Base-by-base conservation (phyloP, 2,329 filamentous ascomycete species). In the Cladosporium sp. region DNA sequence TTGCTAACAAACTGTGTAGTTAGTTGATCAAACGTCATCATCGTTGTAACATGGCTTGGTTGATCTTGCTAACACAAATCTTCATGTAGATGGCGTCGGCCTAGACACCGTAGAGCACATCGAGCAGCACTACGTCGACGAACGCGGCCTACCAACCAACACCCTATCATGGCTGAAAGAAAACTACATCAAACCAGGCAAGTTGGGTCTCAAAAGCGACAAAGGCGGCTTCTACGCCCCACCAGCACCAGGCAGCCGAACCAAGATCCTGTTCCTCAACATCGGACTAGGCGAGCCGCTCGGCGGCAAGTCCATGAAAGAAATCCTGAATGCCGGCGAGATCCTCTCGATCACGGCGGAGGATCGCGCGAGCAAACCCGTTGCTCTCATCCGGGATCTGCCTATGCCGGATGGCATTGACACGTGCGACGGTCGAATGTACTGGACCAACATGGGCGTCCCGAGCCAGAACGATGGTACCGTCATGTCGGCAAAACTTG, bases 61-160 rank as follows among this genome's bases (percentile, higher is more conserved):
- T 3, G 6, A 1, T 11, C 18, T n/a, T 21, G 10, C 40, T 44
- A 18, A 44, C 18, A 44, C 21, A 7, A 10, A 7, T 21, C 2
- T 18, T 44, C 18, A 1, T 8, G 21, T n/a, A 53, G 81, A 84
- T 66, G 74, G 75, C 10, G 80, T 86, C 26, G 84, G 83, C 0
- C 75, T 86, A 0, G 84, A 86, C 62, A 86, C 83, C 0, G 82
- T 86, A 3, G 77, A 80, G 0, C 79, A 83, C 59, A 86, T 86
- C 61, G 84, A 86, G 66, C 69, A 80, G 31, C 81, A 86, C 66
- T 86, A 86, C 69, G 76, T 85, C 64, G 68, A 78, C 2, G 84
- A 86, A 70, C 80, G 84, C 4, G 77, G 78, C 0, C 74, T 85
- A 0, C 70, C 76, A 1, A 61, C 74, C 0, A 72, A 73, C 2